Base-by-base conservation (phyloP, 768 basidiomycete species). In the Amanita muscaria region DNA sequence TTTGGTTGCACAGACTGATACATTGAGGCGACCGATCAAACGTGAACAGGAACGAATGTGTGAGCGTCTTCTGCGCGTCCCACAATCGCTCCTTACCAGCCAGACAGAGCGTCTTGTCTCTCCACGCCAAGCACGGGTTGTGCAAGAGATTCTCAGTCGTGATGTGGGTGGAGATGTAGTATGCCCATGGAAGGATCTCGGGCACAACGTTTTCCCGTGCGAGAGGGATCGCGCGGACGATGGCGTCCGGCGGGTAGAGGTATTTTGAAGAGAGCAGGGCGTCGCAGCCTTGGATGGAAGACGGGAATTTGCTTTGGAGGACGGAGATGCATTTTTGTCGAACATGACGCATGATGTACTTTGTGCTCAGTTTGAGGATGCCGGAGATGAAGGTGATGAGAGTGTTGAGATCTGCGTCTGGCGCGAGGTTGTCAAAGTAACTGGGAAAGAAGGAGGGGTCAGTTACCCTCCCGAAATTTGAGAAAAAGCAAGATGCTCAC, bases 121-220 rank as follows among this genome's bases (percentile, higher is more conserved):
- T 53, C 69, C 69, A 70, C 2, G 65, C 65, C 21, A 70, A 53
- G 5, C 61, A 59, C 2, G 53, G 31, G 44, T 69, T 63, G 5
- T 56, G 49, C 9, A 70, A 51, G 5, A 70, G 56, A 10, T 61
- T 58, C 18, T 65, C 61, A 15, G 58, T 57, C 11, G 51, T 33
- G 27, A 70, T 67, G 36, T 69, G 67, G 0, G 66, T 63, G 37
- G 66, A 69, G 42, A 70, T 65, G 44, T 70, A 70, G 51, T 66
- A 69, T 1, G 69, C 68, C 69, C 69, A 70, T 1, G 69, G 69
- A 2, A 70, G 64, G 19, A 70, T 61, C 39, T 60, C 62, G 6
- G 65, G 68, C 5, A 70, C 60, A 34, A 63, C 65, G 14, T 63
- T 63, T 40, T 63, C 61, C 11, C 65, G 58, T 9, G 69, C 69